Base-by-base conservation (phyloP, 2,329 filamentous ascomycete species). In the Mycosphaerella sp. region DNA sequence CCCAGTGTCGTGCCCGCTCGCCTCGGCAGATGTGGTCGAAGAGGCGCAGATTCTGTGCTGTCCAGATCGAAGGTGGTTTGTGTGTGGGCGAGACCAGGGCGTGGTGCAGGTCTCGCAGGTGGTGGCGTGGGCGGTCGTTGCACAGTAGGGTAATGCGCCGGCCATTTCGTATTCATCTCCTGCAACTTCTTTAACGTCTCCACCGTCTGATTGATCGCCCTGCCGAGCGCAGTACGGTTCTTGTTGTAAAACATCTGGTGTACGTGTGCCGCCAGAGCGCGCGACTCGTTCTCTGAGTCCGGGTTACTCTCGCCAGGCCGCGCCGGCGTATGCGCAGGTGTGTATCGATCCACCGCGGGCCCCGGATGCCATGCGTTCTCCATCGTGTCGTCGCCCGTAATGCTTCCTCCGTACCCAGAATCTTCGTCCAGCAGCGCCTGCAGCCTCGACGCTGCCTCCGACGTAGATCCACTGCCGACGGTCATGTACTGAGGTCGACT, bases 231-330 rank as follows among this genome's bases (percentile, higher is more conserved):
- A 5, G 85, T 87, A 55, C 91, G 84, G 70, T 97, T 95, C 66
- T 89, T 83, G 71, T 97, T 97, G 74, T 95, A 96, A 78, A 88
- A 89, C 61, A 97, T 80, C 74, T 97, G 93, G 67, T 95, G 86
- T 46, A 96, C 83, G 71, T 95, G 89, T 67, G 86, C 87, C 38
- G 89, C 85, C 61, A 92, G 82, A 43, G 80, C 76, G 61, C 81
- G 80, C 64, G 80, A 80, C 66, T 89, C 85, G 60, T 82, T 76
- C 48, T 87, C 83, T 67, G 75, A 71, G 48, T 74, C 71, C 38
- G 71, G 69, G 64, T 73, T 76, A 53, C 69, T 72, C 46, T 78
- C 73, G 62, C 78, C 78, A 34, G 72, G 67, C 34, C 73, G 65
- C 29, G 76, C 72, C 46, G 80, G 74, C 29, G 80, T 80, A 66